phyloP scores from a whole-genome alignment of 2,329 filamentous ascomycete genomes.

The Epichloe brachyelytri region DNA sequence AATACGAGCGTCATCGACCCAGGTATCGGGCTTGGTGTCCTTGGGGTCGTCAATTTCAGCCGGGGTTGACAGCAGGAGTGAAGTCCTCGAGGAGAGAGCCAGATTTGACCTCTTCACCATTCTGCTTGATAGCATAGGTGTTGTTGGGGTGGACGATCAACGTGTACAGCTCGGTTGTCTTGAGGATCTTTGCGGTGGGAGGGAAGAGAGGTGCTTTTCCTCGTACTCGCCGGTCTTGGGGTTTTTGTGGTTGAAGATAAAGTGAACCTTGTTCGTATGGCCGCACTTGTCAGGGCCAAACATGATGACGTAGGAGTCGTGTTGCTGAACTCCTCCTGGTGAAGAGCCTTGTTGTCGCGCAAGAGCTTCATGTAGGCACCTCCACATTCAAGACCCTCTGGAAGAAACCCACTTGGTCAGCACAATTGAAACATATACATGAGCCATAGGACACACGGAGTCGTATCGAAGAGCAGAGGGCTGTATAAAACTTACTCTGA shows the following conservation, averaged over 20 bases:
- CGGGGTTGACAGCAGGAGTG: slow-evolving; percentile 77
- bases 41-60: slow-evolving; percentile 92
- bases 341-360: slow-evolving; percentile 91
- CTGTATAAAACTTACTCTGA: slow-evolving; percentile 53
- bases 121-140: slow-evolving; percentile 83
- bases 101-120: slow-evolving; percentile 77
- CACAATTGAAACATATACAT: slow-evolving; percentile 1
- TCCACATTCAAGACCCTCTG: slow-evolving; percentile 91
- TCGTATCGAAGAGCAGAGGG: too few species aligned
- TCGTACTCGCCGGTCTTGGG: slow-evolving; percentile 99
- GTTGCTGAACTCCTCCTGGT: slow-evolving; percentile 96
- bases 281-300: slow-evolving; percentile 99
- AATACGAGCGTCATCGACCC: slow-evolving; percentile 90
- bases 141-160: slow-evolving; percentile 94
- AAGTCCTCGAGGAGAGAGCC: slow-evolving; percentile 93
- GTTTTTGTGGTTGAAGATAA: slow-evolving; percentile 99
- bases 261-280: slow-evolving; percentile 94
- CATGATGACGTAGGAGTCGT: slow-evolving; percentile 97
- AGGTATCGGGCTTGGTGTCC: slow-evolving; percentile 87
- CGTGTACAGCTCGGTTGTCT: slow-evolving; percentile 91
- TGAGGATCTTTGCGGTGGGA: slow-evolving; percentile 76
- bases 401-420: neutral
- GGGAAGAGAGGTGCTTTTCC: slow-evolving; percentile 92
- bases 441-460: neutral
- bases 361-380: slow-evolving; percentile 99